Base-by-base conservation (phyloP, 208 protist species). In the Entamoeba moshkovskii region DNA sequence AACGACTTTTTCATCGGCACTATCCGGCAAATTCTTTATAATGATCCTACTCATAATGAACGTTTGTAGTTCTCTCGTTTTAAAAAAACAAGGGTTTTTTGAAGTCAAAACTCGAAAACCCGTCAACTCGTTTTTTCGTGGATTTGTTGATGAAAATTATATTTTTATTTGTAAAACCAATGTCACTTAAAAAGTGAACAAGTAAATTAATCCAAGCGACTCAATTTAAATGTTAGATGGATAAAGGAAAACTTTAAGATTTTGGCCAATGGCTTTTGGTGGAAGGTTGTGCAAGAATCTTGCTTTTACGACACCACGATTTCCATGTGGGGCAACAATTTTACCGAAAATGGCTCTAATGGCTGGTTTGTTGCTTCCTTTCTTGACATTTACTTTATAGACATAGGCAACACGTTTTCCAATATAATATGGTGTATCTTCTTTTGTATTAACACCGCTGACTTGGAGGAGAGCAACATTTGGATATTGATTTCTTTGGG, bases 361-460 rank as follows among this genome's bases (percentile, higher is more conserved):
- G 29, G 59, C 59, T 73, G 59, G 59, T 38, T 73, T 73, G 96
- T 95, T 97, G 22, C 59, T 73, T 73, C 59, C 59, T 38, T 73
- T 73, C 94, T 98, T 97, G 95, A 97, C 98, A 18, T 49, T 25
- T 94, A 97, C 98, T 95, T 98, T 98, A 97, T 99, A 99, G 48
- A 99, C 97, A 96, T 99, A 99, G 95, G 97, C 98, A 92, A 99
- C 97, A 94, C 97, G 97, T 97, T 99, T 99, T 94, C 98, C 98
- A n/a, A 99, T 95, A 96, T 99, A 99, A 97, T 98, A 99, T 52
- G 95, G 93, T 94, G 98, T 97, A 66, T 98, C 98, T 92, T 98
- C 96, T 94, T 97, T 97, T 94, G 96, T 97, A 95, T 98, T 97
- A 66, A 99, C 98, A 95, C 98, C 98, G 6, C 95, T 94, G 48